These are phyloP conservation scores for Aspergillus candidus DNA, from an alignment of 2,329 filamentous ascomycete species.

Conservation along the genomic window DNA sequence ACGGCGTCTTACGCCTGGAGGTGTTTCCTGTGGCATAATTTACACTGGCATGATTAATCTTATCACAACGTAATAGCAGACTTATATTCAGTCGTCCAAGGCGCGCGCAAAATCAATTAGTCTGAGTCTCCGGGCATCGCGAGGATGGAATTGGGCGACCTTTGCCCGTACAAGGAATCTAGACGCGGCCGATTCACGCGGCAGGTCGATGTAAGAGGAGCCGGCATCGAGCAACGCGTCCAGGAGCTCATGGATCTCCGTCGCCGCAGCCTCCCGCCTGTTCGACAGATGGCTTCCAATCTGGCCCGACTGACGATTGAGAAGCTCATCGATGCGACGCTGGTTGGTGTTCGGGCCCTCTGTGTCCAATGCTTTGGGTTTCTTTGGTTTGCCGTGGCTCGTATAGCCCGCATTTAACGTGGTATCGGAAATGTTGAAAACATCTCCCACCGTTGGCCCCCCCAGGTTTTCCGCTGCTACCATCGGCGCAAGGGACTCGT, in stretches of 20 bases:
- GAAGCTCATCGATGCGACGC: slow-evolving; percentile 47
- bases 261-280: slow-evolving; percentile 44
- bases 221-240: slow-evolving; percentile 42
- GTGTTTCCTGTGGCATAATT: not conserved
- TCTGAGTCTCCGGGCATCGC: slow-evolving; percentile 47
- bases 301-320: slow-evolving; percentile 32
- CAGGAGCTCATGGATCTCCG: slow-evolving; percentile 44
- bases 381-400: slow-evolving; percentile 44
- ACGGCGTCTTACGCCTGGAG: too few relatives aligned
- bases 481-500: slow-evolving; percentile 64
- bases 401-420: slow-evolving; percentile 50
- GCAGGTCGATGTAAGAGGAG: slow-evolving; percentile 44
- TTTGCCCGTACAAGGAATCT: slow-evolving; percentile 51
- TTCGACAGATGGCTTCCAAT: slow-evolving; percentile 25
- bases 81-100: slow-evolving; percentile 20
- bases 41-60: slow-evolving; percentile 4
- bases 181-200: slow-evolving; percentile 47
- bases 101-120: slow-evolving; percentile 49
- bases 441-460: slow-evolving; percentile 72
- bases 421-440: slow-evolving; percentile 58
- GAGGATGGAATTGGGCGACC: slow-evolving; percentile 51
- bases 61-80: not conserved
- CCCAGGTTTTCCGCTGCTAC: slow-evolving; percentile 78
- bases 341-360: slow-evolving; percentile 34
- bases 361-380: slow-evolving; percentile 25